Evolutionary conservation across 202 grass and related monocot genomes (phyloP).

Genomic region (Panicum virgatum): DNA sequence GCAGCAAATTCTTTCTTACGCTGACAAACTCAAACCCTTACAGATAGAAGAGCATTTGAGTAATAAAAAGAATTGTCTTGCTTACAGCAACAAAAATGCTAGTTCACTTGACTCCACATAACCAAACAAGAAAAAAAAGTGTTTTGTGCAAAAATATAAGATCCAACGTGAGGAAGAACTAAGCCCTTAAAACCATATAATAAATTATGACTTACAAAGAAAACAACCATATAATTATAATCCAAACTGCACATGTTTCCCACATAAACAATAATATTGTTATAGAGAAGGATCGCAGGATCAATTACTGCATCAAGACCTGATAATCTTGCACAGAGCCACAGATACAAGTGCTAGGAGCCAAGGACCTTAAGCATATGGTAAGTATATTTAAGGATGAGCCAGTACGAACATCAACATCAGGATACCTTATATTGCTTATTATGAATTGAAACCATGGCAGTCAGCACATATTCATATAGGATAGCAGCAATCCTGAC

Average conservation of each 20-base stretch:
- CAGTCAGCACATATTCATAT: conserved; percentile 33
- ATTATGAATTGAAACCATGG: conserved; percentile 30
- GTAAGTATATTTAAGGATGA: background rate
- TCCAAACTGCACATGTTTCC: conserved; percentile 5
- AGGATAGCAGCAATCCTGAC: conserved; percentile 23
- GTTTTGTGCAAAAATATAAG: background rate
- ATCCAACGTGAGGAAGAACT: background rate
- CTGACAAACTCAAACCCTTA: background rate
- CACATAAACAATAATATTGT: background rate
- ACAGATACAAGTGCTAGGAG: background rate
- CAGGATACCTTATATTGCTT: conserved; percentile 27
- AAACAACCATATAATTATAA: too few relatives aligned
- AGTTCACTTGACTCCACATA: background rate
- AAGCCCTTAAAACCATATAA: background rate
- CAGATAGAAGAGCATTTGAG: background rate
- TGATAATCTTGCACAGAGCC: conserved; percentile 3
- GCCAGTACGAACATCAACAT: background rate
- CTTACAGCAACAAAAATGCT: background rate
- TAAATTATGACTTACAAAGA: too few relatives aligned
- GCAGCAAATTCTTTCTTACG: background rate
- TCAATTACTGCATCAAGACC: background rate
- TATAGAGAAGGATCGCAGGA: background rate
- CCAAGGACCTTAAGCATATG: background rate
- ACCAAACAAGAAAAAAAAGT: background rate
- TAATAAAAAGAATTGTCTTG: background rate